Base-by-base conservation (phyloP, 805 yeast species). In the Candida oleophila region DNA sequence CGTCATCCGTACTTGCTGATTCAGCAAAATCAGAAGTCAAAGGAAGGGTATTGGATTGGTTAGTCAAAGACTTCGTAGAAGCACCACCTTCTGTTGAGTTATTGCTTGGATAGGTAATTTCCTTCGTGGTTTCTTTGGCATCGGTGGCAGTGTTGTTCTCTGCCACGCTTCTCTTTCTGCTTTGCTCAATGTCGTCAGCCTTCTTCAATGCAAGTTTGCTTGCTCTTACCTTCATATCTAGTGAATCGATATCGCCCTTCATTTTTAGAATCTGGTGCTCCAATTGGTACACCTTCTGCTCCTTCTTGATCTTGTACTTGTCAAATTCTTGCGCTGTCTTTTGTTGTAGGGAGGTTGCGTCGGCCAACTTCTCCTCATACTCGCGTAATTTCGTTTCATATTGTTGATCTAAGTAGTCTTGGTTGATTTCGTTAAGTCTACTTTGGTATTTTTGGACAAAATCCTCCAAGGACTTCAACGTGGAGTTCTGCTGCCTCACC, bases 401-500 rank as follows among this genome's bases (percentile, higher is more conserved):
- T 2, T 22, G 48, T 7, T 38, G 36, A n/a, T 61, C 52, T 33
- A 68, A 45, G 44, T 54, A 64, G 4, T 48, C 45, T 3, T 56
- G 52, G 49, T 66, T 68, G 16, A 66, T 41, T 12, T 61, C 62
- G 32, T 62, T 45, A 33, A 65, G 36, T 48, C 45, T 57, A 14
- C 42, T 33, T 36, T 66, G 75, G 54, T 82, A 87, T 48, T 73
- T 75, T 38, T 65, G 64, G 48, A 86, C 60, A 53, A 83, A 85
- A 20, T 64, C 68, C 32, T 80, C 81, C 37, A 87, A 66, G 9
- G 84, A 74, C 39, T 69, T 67, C 45, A 85, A 60, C 47, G 81
- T 74, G 51, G 78, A 69, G 52, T 75, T 81, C 54, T 85, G 86
- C 44, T 81, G 71, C 53, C 78, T 82, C 46, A 82, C 81, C 51